Evolutionary conservation across 192 early-diverging fungal species (phyloP).

Genomic region (Gaertneriomyces semiglobifer): DNA sequence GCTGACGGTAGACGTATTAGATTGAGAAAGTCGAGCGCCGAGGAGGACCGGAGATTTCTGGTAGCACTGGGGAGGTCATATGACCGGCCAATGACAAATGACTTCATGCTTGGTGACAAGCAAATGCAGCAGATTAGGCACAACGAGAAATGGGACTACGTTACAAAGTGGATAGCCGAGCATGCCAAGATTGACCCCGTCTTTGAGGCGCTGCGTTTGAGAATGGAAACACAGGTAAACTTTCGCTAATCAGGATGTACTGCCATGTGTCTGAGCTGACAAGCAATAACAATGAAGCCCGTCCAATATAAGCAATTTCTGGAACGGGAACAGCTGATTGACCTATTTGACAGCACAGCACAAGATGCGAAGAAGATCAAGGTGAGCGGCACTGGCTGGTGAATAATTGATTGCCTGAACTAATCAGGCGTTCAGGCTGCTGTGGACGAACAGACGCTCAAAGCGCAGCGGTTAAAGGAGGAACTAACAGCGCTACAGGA

Average conservation of each 20-base stretch:
- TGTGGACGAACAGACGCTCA: too few relatives aligned
- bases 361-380: neutral
- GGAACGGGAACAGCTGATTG: slow-evolving; percentile 5
- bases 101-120: slow-evolving; percentile 2
- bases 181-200: neutral
- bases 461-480: too few relatives aligned
- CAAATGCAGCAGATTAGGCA: neutral
- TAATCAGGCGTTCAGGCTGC: too few relatives aligned
- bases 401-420: neutral
- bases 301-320: neutral
- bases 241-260: neutral
- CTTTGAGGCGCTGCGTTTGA: neutral
- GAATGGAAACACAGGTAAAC: slow-evolving; percentile 4
- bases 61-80: neutral
- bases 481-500: too few relatives aligned
- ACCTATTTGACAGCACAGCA: neutral
- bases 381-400: neutral
- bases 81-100: neutral
- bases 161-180: slow-evolving; percentile 4
- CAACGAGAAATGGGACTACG: slow-evolving; percentile 22
- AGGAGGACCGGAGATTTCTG: slow-evolving; percentile 6
- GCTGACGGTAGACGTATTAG: neutral
- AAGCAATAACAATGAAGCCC: neutral
- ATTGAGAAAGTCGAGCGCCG: neutral
- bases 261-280: neutral